Evolutionary conservation across 2,329 filamentous ascomycete species (phyloP), one percentile per base, ranked within the genome.

Genomic region (Paecilomyces fulvus): DNA sequence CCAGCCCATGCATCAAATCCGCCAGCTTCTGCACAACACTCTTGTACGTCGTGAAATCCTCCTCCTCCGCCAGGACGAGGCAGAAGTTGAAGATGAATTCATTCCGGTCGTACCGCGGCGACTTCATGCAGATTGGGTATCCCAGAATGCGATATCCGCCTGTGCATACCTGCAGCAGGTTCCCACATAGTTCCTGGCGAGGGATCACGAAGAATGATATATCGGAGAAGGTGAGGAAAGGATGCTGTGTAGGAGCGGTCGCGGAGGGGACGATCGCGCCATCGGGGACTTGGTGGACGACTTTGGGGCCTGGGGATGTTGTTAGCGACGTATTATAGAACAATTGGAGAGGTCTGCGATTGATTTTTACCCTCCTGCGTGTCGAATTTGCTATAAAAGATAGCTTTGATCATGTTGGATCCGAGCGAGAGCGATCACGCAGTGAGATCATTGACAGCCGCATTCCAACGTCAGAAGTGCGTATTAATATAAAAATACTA

Each of bases 11-110:
- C 77, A 97, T 90, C 28, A 94, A 84, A 59, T 87, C 82, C 1
- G 92, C 94, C 53, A 97, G 79, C 65, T 95, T 89, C 62, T 88
- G 80, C 55, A 96, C 90, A 30, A 97, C 89, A 61, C 86, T 86
- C 72, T 92, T 90, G 70, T 90, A 95, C 31, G 86, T 87, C 52
- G 83, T 83, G 70, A 88, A 88, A 67, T 95, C 89, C 12, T 81
- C 78, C 31, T 81, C 77, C 56, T 85, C 82, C 53, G 88, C 83
- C 52, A 96, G 79, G 28, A 96, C 87, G 49, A 97, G 79, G 58
- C 90, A 91, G 69, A 97, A 96, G 73, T 97, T 97, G 83, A 97
- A 99, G 69, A 96, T 96, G 78, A 96, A 97, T 73, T 95, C 90
- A 74, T 96, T 96, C 57, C 94, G 87, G 67, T 88, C 84, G 68